Evolutionary conservation across 2,329 filamentous ascomycete genomes (phyloP).

Genomic region (Rosellinia necatrix): DNA sequence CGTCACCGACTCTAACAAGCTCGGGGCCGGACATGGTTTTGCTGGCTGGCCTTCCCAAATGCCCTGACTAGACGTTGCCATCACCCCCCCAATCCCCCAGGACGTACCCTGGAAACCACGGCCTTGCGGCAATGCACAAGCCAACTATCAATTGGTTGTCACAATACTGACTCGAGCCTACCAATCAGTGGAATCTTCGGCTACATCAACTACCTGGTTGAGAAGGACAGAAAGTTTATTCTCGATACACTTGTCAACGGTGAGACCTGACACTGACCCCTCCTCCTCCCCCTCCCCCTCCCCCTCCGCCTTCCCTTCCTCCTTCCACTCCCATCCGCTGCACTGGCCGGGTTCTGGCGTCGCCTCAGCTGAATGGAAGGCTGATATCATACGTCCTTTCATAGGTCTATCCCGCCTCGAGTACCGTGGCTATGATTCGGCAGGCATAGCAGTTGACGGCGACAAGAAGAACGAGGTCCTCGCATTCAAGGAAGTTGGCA

Average conservation of each 20-base stretch:
- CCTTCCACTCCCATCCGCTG: constrained; percentile 2
- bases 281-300: constrained; percentile 19
- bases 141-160: constrained; percentile 15
- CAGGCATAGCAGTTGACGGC: constrained; percentile 92
- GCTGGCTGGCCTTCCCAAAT: background rate
- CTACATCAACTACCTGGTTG: constrained; percentile 98
- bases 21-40: constrained; percentile 4
- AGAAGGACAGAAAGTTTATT: constrained; percentile 97
- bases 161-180: constrained; percentile 35
- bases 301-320: constrained; percentile 16
- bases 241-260: constrained; percentile 96
- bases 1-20: constrained; percentile 20
- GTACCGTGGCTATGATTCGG: constrained; percentile 98
- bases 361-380: constrained; percentile 15
- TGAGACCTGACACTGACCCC: constrained; percentile 52
- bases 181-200: constrained; percentile 84
- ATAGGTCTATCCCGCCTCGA: constrained; percentile 91
- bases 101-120: background rate
- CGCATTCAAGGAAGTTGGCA: constrained; percentile 99
- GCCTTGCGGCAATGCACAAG: background rate
- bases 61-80: background rate
- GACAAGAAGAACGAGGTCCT: constrained; percentile 99
- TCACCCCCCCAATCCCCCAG: constrained; percentile 1
- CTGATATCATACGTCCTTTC: constrained; percentile 37
- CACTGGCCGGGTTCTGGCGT: constrained; percentile 20